phyloP scores from a whole-genome alignment of 2,329 filamentous ascomycete genomes.

The Zasmidium angulare region DNA sequence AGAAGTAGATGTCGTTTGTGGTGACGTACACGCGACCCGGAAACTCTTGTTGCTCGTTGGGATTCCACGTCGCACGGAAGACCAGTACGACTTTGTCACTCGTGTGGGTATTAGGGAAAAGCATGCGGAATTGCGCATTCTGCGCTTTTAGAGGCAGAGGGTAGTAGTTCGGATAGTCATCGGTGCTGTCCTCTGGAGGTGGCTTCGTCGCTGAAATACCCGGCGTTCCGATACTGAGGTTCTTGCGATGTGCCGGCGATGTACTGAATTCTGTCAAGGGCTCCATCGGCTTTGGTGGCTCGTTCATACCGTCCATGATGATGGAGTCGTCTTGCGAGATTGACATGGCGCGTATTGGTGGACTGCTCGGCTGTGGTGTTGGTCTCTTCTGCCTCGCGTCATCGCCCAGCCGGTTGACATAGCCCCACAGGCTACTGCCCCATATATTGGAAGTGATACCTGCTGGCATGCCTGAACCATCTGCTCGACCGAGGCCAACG shows the following conservation, averaged over 20 bases:
- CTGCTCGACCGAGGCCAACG: conserved; percentile 59
- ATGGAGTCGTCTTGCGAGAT: conserved; percentile 32
- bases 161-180: conserved; percentile 72
- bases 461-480: conserved; percentile 71
- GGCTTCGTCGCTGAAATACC: conserved; percentile 2
- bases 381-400: conserved; percentile 41
- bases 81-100: conserved; percentile 86
- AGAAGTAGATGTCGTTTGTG: conserved; percentile 86
- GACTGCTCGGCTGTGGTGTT: conserved; percentile 15
- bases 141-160: conserved; percentile 72
- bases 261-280: conserved; percentile 5
- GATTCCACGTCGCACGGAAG: conserved; percentile 87
- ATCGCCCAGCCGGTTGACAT: conserved; percentile 61
- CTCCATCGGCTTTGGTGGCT: conserved; percentile 13
- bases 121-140: conserved; percentile 86
- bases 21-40: conserved; percentile 87
- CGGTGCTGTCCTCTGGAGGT: conserved; percentile 34
- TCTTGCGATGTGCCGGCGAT: conserved; percentile 31
- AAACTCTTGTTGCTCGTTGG: conserved; percentile 73
- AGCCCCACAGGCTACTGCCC: conserved; percentile 83
- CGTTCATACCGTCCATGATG: conserved; percentile 32
- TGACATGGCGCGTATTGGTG: conserved; percentile 13
- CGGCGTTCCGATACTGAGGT: conserved; percentile 26
- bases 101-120: conserved; percentile 78
- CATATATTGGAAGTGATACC: conserved; percentile 91